These are phyloP conservation scores for Candida oleophila DNA, from an alignment of 805 yeast genomes.

Conservation along the genomic window DNA sequence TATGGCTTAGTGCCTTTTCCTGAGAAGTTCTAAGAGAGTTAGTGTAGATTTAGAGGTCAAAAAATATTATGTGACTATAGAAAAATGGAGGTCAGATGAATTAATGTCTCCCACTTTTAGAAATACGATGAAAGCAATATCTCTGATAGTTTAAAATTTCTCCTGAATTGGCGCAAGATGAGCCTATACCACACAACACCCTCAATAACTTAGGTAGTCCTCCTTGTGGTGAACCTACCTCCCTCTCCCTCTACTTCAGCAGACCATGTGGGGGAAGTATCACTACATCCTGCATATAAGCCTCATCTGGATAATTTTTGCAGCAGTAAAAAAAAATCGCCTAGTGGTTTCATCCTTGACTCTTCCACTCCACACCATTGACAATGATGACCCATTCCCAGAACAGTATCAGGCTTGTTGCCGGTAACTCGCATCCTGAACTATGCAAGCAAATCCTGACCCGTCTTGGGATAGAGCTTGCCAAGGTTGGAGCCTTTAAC, in stretches of 20 bases:
- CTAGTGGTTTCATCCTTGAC: not conserved
- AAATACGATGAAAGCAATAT: no score
- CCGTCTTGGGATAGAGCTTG: slow-evolving; percentile 62
- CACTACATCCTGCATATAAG: not conserved
- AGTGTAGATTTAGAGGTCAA: no score
- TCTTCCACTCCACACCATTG: not conserved
- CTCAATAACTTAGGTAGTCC: no score
- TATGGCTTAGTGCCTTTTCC: no score
- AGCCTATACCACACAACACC: not conserved
- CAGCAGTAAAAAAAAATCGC: not conserved
- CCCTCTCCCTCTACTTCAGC: not conserved
- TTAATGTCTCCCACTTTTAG: no score
- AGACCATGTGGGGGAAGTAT: not conserved
- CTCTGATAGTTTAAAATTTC: no score
- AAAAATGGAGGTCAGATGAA: no score
- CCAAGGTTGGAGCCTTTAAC: slow-evolving; percentile 79
- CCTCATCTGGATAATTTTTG: not conserved
- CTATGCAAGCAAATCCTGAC: slow-evolving; percentile 72
- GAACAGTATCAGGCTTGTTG: slow-evolving; percentile 50
- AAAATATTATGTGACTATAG: no score
- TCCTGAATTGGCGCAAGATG: no score
- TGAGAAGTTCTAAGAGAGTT: no score
- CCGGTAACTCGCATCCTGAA: slow-evolving; percentile 81
- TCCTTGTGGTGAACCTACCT: no score
- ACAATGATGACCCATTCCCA: slow-evolving; percentile 3